Evolutionary conservation across 2,329 filamentous ascomycete genomes (phyloP).

Genomic region (Exophiala sp.): DNA sequence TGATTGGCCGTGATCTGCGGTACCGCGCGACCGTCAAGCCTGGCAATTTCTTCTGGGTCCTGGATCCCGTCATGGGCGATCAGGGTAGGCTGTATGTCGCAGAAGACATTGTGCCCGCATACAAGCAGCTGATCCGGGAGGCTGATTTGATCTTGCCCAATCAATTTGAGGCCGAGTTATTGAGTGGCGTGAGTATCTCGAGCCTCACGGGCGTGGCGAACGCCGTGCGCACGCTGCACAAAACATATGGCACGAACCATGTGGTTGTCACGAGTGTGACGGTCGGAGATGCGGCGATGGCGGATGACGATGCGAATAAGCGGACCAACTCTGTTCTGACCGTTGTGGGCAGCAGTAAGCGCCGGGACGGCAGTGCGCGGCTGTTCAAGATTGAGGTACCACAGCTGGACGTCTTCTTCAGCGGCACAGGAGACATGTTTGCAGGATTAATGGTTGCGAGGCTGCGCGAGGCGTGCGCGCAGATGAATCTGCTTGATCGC

Average conservation of each 20-base stretch:
- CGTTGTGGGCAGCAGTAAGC: constrained; percentile 25
- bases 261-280: constrained; percentile 84
- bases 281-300: constrained; percentile 4
- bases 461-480: constrained; percentile 69
- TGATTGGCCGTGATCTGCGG: constrained; percentile 77
- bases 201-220: constrained; percentile 22
- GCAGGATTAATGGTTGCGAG: constrained; percentile 84
- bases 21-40: constrained; percentile 32
- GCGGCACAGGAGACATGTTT: constrained; percentile 97
- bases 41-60: constrained; percentile 50
- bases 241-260: constrained; percentile 73
- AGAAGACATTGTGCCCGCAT: constrained; percentile 85
- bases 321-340: constrained; percentile 1
- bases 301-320: not conserved
- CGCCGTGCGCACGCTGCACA: constrained; percentile 49
- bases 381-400: constrained; percentile 86
- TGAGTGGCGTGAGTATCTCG: constrained; percentile 23
- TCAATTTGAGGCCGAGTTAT: constrained; percentile 93
- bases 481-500: constrained; percentile 48
- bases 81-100: constrained; percentile 88
- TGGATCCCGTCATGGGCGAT: constrained; percentile 98
- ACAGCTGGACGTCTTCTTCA: constrained; percentile 87
- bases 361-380: constrained; percentile 58
- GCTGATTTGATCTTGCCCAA: constrained; percentile 94
- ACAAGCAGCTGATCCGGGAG: constrained; percentile 72